Evolutionary conservation across 192 early-diverging fungal genomes (phyloP).

Genomic region (Gorgonomyces haynaldii): DNA sequence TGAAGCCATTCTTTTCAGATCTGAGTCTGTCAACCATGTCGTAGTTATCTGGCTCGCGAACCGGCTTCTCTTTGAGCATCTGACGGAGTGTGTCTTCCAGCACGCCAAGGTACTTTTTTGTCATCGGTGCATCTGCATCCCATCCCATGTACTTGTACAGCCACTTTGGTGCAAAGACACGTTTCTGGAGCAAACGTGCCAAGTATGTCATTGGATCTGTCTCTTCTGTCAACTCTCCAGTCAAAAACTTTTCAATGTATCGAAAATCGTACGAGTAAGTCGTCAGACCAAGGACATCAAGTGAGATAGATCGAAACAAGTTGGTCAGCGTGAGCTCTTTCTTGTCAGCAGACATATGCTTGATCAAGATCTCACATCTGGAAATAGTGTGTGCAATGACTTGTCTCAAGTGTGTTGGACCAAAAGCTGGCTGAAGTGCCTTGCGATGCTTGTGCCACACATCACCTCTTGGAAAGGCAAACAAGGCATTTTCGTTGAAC

Average conservation of each 20-base stretch:
- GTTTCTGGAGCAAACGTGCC: too few relatives aligned
- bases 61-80: too few relatives aligned
- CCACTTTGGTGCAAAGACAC: too few relatives aligned
- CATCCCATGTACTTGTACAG: too few relatives aligned
- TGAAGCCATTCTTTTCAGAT: conserved; percentile 10
- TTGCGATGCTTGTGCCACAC: conserved; percentile 12
- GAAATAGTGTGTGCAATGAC: neutral
- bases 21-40: conserved; percentile 1
- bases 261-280: too few relatives aligned
- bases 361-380: neutral
- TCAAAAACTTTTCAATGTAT: too few relatives aligned
- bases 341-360: neutral
- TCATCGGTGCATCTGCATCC: too few relatives aligned
- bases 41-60: neutral
- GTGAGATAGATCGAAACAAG: too few relatives aligned
- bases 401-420: conserved; percentile 10
- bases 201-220: too few relatives aligned
- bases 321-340: neutral
- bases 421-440: conserved; percentile 12
- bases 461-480: conserved; percentile 2
- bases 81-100: too few relatives aligned
- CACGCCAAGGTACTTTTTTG: too few relatives aligned
- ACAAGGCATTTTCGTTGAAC: neutral
- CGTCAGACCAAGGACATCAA: neutral
- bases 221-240: too few relatives aligned